These are phyloP conservation scores for Lepiota venenata DNA, from an alignment of 768 basidiomycete species.

Conservation along the genomic window DNA sequence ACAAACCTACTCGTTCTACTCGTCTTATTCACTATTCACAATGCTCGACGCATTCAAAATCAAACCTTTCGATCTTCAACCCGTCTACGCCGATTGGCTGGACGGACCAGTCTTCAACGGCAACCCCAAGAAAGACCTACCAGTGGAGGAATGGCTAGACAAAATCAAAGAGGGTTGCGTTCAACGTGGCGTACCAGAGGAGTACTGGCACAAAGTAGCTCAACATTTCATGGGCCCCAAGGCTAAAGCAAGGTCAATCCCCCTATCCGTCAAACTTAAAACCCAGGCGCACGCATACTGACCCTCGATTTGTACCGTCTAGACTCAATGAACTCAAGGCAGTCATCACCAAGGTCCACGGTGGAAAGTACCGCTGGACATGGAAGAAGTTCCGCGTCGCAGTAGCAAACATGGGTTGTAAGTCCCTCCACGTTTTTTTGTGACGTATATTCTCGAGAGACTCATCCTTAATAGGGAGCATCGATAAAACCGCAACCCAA, in stretches of 20 bases:
- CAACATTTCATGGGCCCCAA: constrained; percentile 73
- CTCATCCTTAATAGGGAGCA: constrained; percentile 51
- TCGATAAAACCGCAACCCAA: constrained; percentile 57
- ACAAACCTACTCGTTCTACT: background rate
- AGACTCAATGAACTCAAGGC: constrained; percentile 68
- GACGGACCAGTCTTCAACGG: constrained; percentile 67
- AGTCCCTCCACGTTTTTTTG: constrained; percentile 25
- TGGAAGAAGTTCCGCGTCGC: constrained; percentile 83
- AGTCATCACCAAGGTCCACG: constrained; percentile 71
- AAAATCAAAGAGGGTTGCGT: constrained; percentile 70
- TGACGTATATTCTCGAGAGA: background rate
- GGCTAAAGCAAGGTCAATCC: constrained; percentile 52
- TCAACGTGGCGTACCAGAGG: constrained; percentile 68
- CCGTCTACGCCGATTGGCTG: constrained; percentile 61
- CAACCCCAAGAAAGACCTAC: constrained; percentile 62
- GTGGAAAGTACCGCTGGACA: constrained; percentile 76
- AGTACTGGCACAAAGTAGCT: constrained; percentile 81
- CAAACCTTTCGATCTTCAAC: constrained; percentile 73
- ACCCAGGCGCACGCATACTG: background rate
- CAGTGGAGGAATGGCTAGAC: constrained; percentile 72
- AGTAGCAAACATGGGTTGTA: constrained; percentile 80
- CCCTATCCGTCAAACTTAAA: background rate
- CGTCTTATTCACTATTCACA: constrained; percentile 10
- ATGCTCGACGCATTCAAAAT: constrained; percentile 80
- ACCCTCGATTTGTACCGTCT: background rate